These are phyloP conservation scores for Podospora sp. DNA, from an alignment of 495 filamentous ascomycete species.

Conservation along the genomic window DNA sequence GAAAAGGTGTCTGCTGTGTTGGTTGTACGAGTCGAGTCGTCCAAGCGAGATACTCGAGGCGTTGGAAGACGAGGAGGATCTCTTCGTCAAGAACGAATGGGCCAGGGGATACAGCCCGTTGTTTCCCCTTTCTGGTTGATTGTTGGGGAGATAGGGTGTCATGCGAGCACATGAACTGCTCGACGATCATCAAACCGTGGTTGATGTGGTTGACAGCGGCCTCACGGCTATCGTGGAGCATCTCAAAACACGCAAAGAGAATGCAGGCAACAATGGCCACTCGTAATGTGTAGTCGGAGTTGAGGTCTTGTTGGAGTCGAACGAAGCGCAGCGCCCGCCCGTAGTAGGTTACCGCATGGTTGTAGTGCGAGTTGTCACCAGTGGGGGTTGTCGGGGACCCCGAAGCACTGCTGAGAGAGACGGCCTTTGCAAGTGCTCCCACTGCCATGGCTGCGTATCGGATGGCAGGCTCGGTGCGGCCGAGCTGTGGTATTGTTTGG, in stretches of 20 bases:
- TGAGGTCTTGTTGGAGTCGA: constrained; percentile 19
- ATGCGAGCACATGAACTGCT: constrained; percentile 24
- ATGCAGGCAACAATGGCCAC: constrained; percentile 32
- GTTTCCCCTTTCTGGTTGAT: background rate
- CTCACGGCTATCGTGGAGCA: constrained; percentile 28
- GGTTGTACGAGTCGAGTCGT: constrained; percentile 16
- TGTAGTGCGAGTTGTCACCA: constrained; percentile 25
- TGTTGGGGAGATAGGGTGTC: background rate
- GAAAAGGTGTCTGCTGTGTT: background rate
- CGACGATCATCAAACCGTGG: constrained; percentile 31
- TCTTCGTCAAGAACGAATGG: constrained; percentile 28
- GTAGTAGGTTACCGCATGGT: constrained; percentile 33
- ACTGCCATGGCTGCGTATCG: constrained; percentile 34
- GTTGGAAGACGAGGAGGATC: constrained; percentile 30
- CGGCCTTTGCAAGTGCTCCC: constrained; percentile 27
- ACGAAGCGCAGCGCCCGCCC: constrained; percentile 28
- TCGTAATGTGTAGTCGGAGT: constrained; percentile 21
- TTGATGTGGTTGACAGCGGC: constrained; percentile 32
- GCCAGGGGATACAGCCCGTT: constrained; percentile 11
- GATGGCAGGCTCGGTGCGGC: constrained; percentile 24
- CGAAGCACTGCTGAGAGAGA: constrained; percentile 7
- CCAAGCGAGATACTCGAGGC: constrained; percentile 30
- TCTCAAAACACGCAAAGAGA: constrained; percentile 35
- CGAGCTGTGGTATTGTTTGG: constrained; percentile 28
- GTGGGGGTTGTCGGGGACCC: background rate